Evolutionary conservation across 345 rosid genomes (phyloP), one percentile per base, ranked within the genome.

Genomic region (Chamaenerion angustifolium): DNA sequence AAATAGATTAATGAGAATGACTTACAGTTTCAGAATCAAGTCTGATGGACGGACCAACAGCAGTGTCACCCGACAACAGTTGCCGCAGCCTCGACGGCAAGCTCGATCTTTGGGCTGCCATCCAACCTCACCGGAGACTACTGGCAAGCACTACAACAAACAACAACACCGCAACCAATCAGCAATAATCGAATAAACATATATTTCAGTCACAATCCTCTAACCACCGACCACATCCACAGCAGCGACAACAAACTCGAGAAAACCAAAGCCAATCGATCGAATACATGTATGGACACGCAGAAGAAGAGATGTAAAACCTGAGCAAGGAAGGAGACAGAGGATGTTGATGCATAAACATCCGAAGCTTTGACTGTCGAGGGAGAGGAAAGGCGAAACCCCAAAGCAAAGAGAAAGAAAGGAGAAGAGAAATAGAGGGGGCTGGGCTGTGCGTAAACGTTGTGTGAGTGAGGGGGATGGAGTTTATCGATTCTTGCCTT

Each of bases 31-130:
- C 98, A 35, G 94, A 72, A 64, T 90, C 95, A 40, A 81, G 73
- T 61, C 81, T 75, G 48, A 81, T 64, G 52, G 95, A 83, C 21
- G 95, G 88, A 8, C 85, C 82, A 49, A 79, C 63, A 23, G 84
- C 60, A 37, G 77, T 82, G 54, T 90, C 98, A 14, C 94, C 98
- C 51, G 92, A 79, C 48, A 90, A 63, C 51, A 86, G 94, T 72
- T 81, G 95, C 55, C 95, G 81, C 53, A 86, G 72, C 63, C 98
- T 75, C 43, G 92, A 80, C 56, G 94, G 98, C 76, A 90, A 70
- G 69, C 78, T 79, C 72, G 95, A 76, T 74, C 98, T 78, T 65
- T 73, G 65, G 57, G 82, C 64, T 53, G 88, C 76, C 98, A 86
- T 86, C 71, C 58, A 71, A 55, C 62, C 65, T 57, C 72, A 63